Evolutionary conservation across 495 filamentous ascomycete genomes (phyloP).

Genomic region (Astrothelium macrocarpum): DNA sequence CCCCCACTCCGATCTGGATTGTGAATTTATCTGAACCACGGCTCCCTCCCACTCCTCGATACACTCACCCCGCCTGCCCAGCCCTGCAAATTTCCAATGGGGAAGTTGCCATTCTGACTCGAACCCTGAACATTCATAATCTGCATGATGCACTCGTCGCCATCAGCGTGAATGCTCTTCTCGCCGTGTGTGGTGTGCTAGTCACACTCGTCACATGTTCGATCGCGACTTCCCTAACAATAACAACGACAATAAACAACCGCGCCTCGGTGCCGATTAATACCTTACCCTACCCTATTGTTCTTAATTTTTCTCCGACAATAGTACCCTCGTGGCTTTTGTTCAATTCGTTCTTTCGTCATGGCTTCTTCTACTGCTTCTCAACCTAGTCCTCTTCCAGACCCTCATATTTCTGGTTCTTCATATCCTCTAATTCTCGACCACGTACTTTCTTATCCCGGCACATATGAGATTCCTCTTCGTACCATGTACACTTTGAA

Average conservation of each 20-base stretch:
- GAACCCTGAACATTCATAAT: not conserved
- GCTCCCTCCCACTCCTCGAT: too few relatives aligned
- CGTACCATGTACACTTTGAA: conserved; percentile 69
- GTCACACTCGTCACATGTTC: not conserved
- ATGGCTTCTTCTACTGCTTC: not conserved
- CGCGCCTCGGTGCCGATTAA: not conserved
- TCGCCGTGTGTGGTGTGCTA: not conserved
- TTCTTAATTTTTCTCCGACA: not conserved
- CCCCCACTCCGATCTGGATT: not conserved
- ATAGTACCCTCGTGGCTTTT: not conserved
- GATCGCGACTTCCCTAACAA: not conserved
- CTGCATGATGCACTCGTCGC: not conserved
- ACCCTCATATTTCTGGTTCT: conserved; percentile 14
- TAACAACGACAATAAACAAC: conserved; percentile 5
- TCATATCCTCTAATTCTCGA: conserved; percentile 49
- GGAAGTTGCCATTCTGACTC: not conserved
- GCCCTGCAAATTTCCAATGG: not conserved
- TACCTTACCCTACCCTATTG: too few relatives aligned
- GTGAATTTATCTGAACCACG: not conserved
- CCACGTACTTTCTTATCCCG: conserved; percentile 56
- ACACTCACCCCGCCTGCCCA: not conserved
- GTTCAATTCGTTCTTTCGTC: not conserved
- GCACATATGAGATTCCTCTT: conserved; percentile 61
- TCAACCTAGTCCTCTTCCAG: not conserved
- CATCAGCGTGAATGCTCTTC: not conserved